Conservation (phyloP, 768 basidiomycete species). For the Lentinula sp. region DNA sequence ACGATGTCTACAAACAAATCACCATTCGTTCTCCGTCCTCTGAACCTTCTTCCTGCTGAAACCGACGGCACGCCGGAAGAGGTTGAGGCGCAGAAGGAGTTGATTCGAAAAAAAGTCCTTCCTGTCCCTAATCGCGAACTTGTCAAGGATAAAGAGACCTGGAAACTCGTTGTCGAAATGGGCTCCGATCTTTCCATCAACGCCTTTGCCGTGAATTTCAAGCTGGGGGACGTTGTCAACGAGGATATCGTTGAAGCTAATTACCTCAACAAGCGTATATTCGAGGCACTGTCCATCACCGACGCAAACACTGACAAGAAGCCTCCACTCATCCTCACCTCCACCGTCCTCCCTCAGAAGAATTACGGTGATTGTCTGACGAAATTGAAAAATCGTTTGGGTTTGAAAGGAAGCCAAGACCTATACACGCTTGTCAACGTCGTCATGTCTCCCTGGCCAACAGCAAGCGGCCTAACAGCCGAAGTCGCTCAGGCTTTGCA, state of each 20-base stretch:
- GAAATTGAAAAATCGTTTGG: conserved; percentile 24
- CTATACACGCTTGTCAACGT: conserved; percentile 30
- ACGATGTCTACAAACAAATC: conserved; percentile 28
- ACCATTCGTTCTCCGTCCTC: conserved; percentile 31
- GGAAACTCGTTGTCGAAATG: conserved; percentile 18
- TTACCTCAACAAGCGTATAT: conserved; percentile 23
- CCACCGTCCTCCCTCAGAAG: conserved; percentile 16
- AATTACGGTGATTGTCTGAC: conserved; percentile 18
- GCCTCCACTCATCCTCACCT: conserved; percentile 9
- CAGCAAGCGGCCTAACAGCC: conserved; percentile 18
- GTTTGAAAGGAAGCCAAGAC: conserved; percentile 21
- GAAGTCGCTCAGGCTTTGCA: conserved; percentile 26
- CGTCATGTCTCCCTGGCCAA: conserved; percentile 36
- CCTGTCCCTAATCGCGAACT: conserved; percentile 22
- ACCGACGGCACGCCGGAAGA: conserved; percentile 16
- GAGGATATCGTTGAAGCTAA: conserved; percentile 27
- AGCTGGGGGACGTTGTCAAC: conserved; percentile 20
- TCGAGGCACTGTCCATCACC: conserved; percentile 21
- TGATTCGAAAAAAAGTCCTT: conserved; percentile 28
- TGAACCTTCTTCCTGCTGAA: conserved; percentile 26
- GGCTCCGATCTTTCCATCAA: conserved; percentile 41
- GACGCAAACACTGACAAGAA: neutral
- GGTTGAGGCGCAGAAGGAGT: conserved; percentile 21
- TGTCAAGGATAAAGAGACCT: conserved; percentile 18
- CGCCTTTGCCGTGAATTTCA: conserved; percentile 32